Evolutionary conservation across 495 filamentous ascomycete species (phyloP), one percentile per base, ranked within the genome.

Genomic region (Neurospora intermedia): DNA sequence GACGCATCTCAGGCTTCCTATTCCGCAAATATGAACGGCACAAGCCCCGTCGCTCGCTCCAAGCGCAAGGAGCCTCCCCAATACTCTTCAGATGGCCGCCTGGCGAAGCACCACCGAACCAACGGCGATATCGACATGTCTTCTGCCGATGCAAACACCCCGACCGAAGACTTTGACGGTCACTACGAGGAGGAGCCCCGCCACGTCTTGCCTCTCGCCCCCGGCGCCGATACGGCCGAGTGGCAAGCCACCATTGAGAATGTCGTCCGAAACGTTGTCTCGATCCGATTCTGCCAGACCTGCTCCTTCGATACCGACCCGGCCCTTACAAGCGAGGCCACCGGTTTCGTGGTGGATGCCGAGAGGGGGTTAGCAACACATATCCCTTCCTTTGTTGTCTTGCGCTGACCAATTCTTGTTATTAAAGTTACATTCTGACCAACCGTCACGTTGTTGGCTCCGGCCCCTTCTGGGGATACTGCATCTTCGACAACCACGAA

Each of bases 401-500:
- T 82, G 59, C 75, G 75, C 85, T 88, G 77, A 87, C 73, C 42
- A 31, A 38, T 15, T 73, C 54, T 35, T 31, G 7, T n/a, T 8
- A 1, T 3, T 27, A 6, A 74, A 86, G 84, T 45, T 88, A 89
- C 76, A 96, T 97, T 79, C 82, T 97, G 79, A 94, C 92, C 3
- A 94, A 94, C 78, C 88, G 94, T 48, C 96, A 99, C 84, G 96
- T 99, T 39, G 96, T 98, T n/a, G 92, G 95, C 70, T 87, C 96
- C 7, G 96, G 96, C 18, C 96, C 96, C 3, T 99, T 99, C 82
- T 97, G 94, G 91, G 96, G 96, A 15, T 98, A 95, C 81, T 93
- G 91, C 79, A 93, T 99, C 73, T 98, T 99, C 79, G 96, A 99
- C 79, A 98, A 99, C 77, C 96, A 99, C 81, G 96, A 99, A 74